Evolutionary conservation across 2,329 filamentous ascomycete species (phyloP).

Genomic region (Aureobasidium lini): DNA sequence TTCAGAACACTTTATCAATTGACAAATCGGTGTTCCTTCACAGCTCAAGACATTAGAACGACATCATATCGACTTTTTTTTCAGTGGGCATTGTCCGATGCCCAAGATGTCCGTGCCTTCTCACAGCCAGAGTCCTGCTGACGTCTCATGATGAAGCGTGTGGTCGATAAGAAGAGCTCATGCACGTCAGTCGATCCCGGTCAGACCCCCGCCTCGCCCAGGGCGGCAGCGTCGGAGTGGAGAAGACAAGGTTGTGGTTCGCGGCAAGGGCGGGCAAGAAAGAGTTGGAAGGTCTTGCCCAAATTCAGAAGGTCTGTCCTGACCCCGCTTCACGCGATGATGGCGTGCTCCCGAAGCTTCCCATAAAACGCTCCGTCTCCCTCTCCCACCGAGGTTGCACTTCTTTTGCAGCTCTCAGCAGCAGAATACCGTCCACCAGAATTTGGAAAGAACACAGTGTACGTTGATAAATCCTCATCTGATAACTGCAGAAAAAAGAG

Average conservation of each 20-base stretch:
- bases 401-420: neutral
- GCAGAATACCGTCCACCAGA: neutral
- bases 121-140: too few species aligned
- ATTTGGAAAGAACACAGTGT: neutral
- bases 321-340: neutral
- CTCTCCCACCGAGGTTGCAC: neutral
- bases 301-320: neutral
- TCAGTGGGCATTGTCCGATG: too few species aligned
- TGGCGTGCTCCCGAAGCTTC: neutral
- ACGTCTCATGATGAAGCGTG: too few species aligned
- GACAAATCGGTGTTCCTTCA: too few species aligned
- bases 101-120: too few species aligned
- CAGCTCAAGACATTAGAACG: too few species aligned
- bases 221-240: neutral
- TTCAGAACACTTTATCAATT: too few species aligned
- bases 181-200: neutral
- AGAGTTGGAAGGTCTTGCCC: neutral
- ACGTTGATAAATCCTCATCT: neutral
- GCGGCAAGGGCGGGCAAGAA: neutral
- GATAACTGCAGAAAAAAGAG: neutral
- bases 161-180: too few species aligned
- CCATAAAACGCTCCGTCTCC: slow-evolving; percentile 3
- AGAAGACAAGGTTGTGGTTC: neutral
- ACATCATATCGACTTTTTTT: too few species aligned
- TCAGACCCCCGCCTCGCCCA: neutral